Evolutionary conservation across 257 asterid species (phyloP).

Genomic region (Solanum etuberosum): DNA sequence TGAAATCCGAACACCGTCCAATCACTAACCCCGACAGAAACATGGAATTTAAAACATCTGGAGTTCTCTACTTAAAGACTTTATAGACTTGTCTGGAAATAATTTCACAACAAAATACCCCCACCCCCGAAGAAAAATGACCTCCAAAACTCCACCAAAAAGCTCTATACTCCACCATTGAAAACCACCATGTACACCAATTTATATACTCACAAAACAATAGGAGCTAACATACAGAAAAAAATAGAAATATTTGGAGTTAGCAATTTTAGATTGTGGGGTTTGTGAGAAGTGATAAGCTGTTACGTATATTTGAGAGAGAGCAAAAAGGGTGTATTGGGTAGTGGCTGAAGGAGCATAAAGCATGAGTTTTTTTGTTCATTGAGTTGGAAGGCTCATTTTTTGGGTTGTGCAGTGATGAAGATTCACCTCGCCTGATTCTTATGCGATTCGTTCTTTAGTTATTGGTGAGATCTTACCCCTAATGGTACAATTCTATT

Average conservation of each 20-base stretch:
- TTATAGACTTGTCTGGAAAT: neutral
- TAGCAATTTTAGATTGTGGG: neutral
- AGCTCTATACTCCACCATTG: neutral
- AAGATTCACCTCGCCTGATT: neutral
- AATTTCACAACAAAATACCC: neutral
- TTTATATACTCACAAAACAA: neutral
- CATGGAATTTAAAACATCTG: neutral
- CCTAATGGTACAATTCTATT: neutral
- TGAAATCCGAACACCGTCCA: neutral
- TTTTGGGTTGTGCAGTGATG: neutral
- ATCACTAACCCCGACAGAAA: neutral
- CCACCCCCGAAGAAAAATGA: neutral
- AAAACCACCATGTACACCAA: neutral
- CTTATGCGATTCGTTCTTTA: neutral
- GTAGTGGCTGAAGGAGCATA: neutral
- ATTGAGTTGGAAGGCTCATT: neutral
- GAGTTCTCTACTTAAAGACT: neutral
- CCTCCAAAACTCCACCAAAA: neutral
- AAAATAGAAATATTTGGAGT: neutral
- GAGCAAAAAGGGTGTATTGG: neutral
- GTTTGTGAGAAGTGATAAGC: neutral
- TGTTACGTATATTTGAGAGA: neutral
- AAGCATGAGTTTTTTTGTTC: neutral
- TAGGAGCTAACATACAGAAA: neutral
- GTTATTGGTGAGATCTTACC: neutral